Base-by-base conservation (phyloP, 352 stramenopile genomes). In the Globisporangium uncinulatum region DNA sequence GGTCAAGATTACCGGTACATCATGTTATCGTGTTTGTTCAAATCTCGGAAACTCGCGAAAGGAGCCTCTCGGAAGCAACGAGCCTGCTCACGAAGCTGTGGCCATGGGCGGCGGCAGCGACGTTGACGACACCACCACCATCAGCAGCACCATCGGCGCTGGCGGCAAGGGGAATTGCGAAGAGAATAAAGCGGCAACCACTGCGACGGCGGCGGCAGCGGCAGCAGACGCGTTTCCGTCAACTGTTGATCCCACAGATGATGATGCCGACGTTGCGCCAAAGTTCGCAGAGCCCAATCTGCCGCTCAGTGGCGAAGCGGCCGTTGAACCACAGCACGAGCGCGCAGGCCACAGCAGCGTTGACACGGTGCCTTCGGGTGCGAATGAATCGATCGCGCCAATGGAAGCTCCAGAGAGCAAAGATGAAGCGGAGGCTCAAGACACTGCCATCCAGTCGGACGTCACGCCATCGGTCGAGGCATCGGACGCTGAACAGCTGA, bases 111-210 rank as follows among this genome's bases (percentile, higher is more conserved):
- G n/a, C 29, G n/a, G 20, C 8, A 43, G 6, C 10, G 17, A 14
- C 42, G 42, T 5, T 4, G 34, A 52, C 5, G 32, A 4, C 15
- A 13, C 19, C 19, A 39, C 7, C 34, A n/a, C 19, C 19, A 39
- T 2, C 34, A 39, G 34, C 34, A 39, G 34, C 34, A 6, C 34
- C 10, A 6, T 8, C 34, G 34, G 34, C 34, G 7, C 34, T 39
- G 36, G 24, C 29, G 36, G 58, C 34, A 54, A 63, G 42, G 57
- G 58, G 43, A 58, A 63, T 50, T 49, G 34, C 14, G 24, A 24
- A 24, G 34, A 34, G 36, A 53, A 47, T 42, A 13, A 39, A 39
- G 31, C 51, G 3, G 8, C 44, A 14, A 15, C 29, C 8, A 19
- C 20, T 14, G 13, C 17, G 7, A 6, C 17, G 32, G 15, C 20